A percentile compares a stretch with the other conserved stretches of the same genome.
phyloP scores from a whole-genome alignment of 345 rosid genomes.

The Eutrema heterophyllum region DNA sequence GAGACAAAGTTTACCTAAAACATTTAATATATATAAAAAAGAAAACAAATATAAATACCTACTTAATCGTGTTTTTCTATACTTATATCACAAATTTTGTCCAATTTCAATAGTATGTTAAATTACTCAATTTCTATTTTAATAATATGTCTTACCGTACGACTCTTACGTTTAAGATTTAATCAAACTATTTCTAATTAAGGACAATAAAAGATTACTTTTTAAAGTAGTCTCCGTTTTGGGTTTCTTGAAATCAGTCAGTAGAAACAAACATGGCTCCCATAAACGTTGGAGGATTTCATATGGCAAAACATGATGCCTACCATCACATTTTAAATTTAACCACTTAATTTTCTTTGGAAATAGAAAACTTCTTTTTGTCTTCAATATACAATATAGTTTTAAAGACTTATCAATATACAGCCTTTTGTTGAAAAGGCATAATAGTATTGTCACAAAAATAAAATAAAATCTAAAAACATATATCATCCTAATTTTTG shows the following conservation, averaged over 20 bases:
- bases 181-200: background rate
- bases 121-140: no score
- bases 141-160: no score
- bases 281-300: conserved; percentile 12
- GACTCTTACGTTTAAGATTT: background rate
- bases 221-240: background rate
- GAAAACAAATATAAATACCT: no score
- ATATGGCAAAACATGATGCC: conserved; percentile 15
- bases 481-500: background rate
- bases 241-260: background rate
- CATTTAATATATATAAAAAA: no score
- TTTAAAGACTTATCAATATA: background rate
- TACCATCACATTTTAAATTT: conserved; percentile 10
- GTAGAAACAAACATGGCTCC: conserved; percentile 20
- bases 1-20: no score
- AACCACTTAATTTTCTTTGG: background rate
- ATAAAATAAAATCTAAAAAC: background rate
- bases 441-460: background rate
- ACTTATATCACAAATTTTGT: no score
- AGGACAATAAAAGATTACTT: background rate
- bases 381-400: background rate
- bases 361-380: background rate
- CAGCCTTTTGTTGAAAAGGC: conserved; percentile 13
- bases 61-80: no score
- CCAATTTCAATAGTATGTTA: no score